phyloP scores from a whole-genome alignment of 139 green algal genomes.

The Chlorella sp. region DNA sequence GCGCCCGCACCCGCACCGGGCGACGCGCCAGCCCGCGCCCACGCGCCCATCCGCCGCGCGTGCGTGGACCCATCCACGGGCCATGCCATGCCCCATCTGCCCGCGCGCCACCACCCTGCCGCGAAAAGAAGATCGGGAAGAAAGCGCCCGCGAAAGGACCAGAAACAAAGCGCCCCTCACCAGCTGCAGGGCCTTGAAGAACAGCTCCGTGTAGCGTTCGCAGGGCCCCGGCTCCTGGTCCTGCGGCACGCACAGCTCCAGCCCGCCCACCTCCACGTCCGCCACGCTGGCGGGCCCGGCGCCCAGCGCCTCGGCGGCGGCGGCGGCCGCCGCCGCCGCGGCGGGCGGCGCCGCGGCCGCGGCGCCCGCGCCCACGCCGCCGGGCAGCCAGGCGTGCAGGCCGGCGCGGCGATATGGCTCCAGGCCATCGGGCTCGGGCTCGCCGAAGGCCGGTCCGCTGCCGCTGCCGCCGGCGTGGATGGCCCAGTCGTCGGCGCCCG shows the following conservation, averaged over 20 bases:
- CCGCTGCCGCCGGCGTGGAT: not conserved
- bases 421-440: not conserved
- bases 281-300: conserved; percentile 9
- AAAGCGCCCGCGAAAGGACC: too few relatives aligned
- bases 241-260: conserved; percentile 45
- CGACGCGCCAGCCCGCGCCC: too few relatives aligned
- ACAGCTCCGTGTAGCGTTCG: conserved; percentile 55
- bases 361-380: not conserved
- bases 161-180: too few relatives aligned
- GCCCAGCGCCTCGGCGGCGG: conserved; percentile 3
- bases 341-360: not conserved
- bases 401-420: conserved; percentile 13
- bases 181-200: conserved; percentile 66
- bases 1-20: too few relatives aligned
- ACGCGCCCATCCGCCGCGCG: too few relatives aligned
- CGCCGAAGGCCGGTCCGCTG: too few relatives aligned
- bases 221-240: conserved; percentile 49
- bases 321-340: not conserved
- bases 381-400: conserved; percentile 16
- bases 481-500: not conserved
- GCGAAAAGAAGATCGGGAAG: too few relatives aligned
- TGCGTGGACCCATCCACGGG: too few relatives aligned
- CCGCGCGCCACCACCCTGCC: too few relatives aligned
- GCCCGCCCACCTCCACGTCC: conserved; percentile 5
- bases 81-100: too few relatives aligned